Evolutionary conservation across 192 early-diverging fungal species (phyloP).

Genomic region (Bifiguratus adelaidae): DNA sequence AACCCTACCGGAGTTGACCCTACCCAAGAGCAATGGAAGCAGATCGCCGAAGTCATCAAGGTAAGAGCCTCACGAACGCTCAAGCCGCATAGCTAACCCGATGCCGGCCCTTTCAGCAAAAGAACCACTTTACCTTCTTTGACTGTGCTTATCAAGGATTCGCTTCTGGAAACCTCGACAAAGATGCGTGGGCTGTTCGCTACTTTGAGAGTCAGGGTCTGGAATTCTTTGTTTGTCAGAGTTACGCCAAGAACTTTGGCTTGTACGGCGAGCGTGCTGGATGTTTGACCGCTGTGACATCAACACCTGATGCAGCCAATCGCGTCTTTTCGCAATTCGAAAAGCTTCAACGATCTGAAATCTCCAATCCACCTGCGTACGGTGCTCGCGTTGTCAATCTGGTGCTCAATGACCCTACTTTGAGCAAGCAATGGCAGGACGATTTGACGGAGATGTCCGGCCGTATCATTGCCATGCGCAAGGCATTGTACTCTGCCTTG

Average conservation of each 20-base stretch:
- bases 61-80: conserved; percentile 11
- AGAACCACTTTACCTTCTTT: conserved; percentile 88
- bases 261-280: conserved; percentile 91
- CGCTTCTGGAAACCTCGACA: conserved; percentile 83
- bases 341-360: conserved; percentile 70
- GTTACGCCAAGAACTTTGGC: conserved; percentile 98
- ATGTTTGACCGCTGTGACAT: conserved; percentile 67
- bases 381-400: conserved; percentile 79
- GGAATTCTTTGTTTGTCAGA: conserved; percentile 85
- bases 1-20: conserved; percentile 99
- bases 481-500: conserved; percentile 51
- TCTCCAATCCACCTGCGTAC: conserved; percentile 85
- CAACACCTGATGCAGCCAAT: conserved; percentile 32
- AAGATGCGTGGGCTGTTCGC: conserved; percentile 87
- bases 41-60: conserved; percentile 75
- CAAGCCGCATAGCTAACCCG: too few species aligned
- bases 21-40: conserved; percentile 85
- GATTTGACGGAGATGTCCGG: conserved; percentile 74
- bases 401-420: conserved; percentile 71
- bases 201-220: conserved; percentile 89
- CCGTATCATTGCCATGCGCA: conserved; percentile 87
- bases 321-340: conserved; percentile 74
- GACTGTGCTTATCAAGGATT: conserved; percentile 99
- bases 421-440: conserved; percentile 76
- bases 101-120: too few species aligned